Base-by-base conservation (phyloP, 208 protist species). In the Leishmania aethiopica region DNA sequence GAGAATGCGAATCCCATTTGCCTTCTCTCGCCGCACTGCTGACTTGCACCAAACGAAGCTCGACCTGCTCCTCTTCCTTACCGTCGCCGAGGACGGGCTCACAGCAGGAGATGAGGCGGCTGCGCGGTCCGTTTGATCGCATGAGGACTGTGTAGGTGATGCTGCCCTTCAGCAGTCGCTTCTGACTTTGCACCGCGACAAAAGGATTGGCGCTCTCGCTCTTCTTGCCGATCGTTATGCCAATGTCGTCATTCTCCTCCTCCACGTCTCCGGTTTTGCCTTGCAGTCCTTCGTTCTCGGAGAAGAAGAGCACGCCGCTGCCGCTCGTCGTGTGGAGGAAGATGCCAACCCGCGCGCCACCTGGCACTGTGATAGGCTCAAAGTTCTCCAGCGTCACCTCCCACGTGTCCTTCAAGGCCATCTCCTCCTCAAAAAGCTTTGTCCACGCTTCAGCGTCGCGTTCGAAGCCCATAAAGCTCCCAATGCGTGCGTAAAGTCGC, bases 141-240 rank as follows among this genome's bases (percentile, higher is more conserved):
- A 88, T 90, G 19, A 94, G 81, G 17, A 96, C 79, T 6, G 86
- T 89, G 86, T 98, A 98, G 2, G 93, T 93, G 60, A 98, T 93
- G 81, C 86, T 93, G 22, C 95, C 95, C 80, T 92, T 91, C 40
- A 98, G 72, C 25, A 96, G 69, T 10, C 92, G 87, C 77, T 92
- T 94, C 67, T 96, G 89, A 76, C 92, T 91, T 80, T 93, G 92
- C 74, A 98, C 94, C 42, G 79, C 79, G 15, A 82, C 79, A 80
- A 96, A 97, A 11, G 94, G 94, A 59, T 88, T 81, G 35, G 57
- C 85, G 85, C 89, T 94, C 62, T 96, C 93, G 72, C 92, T 94
- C 81, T 92, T 94, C 81, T 97, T 98, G 35, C 94, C 95, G 13
- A 96, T 89, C 1, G 91, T 95, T 74, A 98, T 97, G 77, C 94